phyloP scores from a whole-genome alignment of 495 filamentous ascomycete species.

The Penicillium malachiteum region DNA sequence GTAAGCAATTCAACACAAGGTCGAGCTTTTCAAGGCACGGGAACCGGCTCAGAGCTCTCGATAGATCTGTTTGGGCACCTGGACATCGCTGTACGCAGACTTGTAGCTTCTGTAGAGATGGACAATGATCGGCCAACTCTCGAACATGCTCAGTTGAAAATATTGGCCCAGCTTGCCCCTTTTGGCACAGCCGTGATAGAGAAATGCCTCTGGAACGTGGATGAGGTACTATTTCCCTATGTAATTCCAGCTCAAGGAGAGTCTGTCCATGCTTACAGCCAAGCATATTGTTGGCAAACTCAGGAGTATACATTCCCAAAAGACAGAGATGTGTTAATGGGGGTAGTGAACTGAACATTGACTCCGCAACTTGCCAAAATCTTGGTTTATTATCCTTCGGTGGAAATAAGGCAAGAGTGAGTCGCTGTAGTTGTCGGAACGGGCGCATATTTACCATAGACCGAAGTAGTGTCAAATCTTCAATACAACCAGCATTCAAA shows the following conservation, averaged over 20 bases:
- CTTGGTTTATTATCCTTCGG: background rate
- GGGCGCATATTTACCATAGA: background rate
- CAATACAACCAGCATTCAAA: background rate
- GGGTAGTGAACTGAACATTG: background rate
- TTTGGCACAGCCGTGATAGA: background rate
- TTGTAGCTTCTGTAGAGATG: background rate
- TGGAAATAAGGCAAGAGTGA: background rate
- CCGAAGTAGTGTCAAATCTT: background rate
- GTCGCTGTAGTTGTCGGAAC: background rate
- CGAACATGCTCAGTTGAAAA: background rate
- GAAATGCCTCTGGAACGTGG: too few species aligned
- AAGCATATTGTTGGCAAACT: background rate
- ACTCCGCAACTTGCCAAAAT: background rate
- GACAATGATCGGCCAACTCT: background rate
- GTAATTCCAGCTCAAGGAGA: background rate
- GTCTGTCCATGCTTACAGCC: background rate
- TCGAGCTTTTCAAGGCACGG: background rate
- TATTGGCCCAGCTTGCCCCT: background rate
- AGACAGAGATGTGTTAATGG: background rate
- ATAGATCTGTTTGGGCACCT: background rate
- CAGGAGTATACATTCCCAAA: background rate
- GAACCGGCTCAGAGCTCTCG: background rate
- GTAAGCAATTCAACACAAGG: background rate
- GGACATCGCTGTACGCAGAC: background rate
- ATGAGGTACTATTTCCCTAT: background rate